These are phyloP conservation scores for Globisporangium sylvaticum DNA, from an alignment of 352 stramenopile genomes.

Conservation along the genomic window DNA sequence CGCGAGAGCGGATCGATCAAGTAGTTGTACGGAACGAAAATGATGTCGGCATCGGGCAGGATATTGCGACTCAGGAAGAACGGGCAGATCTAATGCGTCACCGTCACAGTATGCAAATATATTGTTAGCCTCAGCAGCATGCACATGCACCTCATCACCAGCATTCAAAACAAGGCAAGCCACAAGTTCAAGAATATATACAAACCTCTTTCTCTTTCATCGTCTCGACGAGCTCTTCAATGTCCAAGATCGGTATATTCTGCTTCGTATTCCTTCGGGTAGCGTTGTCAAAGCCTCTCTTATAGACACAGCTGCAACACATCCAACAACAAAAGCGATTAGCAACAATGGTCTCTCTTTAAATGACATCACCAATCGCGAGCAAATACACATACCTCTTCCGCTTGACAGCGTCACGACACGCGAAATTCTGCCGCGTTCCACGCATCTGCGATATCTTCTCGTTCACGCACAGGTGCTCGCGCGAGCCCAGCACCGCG, in stretches of 20 bases:
- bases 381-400: constrained; percentile 49
- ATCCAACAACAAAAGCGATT: not conserved
- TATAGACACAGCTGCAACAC: constrained; percentile 58
- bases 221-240: constrained; percentile 95
- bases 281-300: constrained; percentile 70
- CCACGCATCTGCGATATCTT: constrained; percentile 88
- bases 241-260: constrained; percentile 92
- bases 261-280: constrained; percentile 44
- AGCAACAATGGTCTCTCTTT: not conserved
- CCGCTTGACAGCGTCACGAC: constrained; percentile 81
- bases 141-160: not conserved
- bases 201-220: constrained; percentile 76
- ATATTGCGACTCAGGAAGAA: constrained; percentile 96
- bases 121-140: not conserved
- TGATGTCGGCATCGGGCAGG: constrained; percentile 91
- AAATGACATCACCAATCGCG: not conserved
- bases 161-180: constrained; percentile 1
- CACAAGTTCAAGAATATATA: not conserved
- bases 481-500: constrained; percentile 91
- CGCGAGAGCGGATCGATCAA: constrained; percentile 93
- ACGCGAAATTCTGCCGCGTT: constrained; percentile 85
- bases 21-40: constrained; percentile 99
- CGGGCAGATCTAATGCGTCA: constrained; percentile 87
- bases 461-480: constrained; percentile 97
- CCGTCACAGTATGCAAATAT: not conserved